Percentiles rank a stretch among this genome's conserved stretches.
phyloP scores from a whole-genome alignment of 257 asterid species.

The Marsdenia floribunda region DNA sequence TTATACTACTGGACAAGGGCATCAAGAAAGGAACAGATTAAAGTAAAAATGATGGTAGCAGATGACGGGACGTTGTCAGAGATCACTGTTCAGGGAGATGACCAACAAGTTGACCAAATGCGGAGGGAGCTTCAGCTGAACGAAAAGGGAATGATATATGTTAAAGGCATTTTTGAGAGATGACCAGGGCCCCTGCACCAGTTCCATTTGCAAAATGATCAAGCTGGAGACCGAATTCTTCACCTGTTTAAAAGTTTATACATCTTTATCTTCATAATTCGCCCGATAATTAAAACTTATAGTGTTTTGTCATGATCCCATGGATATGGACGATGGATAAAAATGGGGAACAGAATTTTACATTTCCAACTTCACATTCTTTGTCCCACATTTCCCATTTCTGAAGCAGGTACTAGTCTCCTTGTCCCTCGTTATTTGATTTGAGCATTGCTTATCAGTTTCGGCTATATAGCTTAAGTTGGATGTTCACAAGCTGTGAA shows the following conservation, averaged over 20 bases:
- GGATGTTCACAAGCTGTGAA: not conserved
- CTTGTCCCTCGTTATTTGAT: not conserved
- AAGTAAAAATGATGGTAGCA: constrained; percentile 68
- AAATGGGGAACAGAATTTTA: not conserved
- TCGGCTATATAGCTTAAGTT: not conserved
- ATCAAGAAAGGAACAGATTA: constrained; percentile 85
- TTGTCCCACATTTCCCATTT: not conserved
- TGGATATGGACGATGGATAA: not conserved
- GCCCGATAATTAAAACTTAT: no score
- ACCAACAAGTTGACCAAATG: constrained; percentile 80
- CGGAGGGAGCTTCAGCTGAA: constrained; percentile 78
- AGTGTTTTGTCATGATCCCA: no score
- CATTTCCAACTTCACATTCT: not conserved
- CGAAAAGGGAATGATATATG: constrained; percentile 91
- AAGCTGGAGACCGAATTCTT: not conserved
- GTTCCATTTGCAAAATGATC: not conserved
- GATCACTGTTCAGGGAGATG: constrained; percentile 82
- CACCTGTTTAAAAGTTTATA: no score
- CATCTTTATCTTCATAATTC: no score
- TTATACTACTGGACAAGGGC: constrained; percentile 87
- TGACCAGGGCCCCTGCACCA: constrained; percentile 21
- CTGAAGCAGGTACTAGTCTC: not conserved
- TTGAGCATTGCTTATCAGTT: not conserved
- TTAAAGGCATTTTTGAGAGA: constrained; percentile 82
- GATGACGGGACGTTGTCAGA: constrained; percentile 68